These are phyloP conservation scores for Arxiozyma heterogenica DNA, from an alignment of 1,139 yeast species.

Conservation along the genomic window DNA sequence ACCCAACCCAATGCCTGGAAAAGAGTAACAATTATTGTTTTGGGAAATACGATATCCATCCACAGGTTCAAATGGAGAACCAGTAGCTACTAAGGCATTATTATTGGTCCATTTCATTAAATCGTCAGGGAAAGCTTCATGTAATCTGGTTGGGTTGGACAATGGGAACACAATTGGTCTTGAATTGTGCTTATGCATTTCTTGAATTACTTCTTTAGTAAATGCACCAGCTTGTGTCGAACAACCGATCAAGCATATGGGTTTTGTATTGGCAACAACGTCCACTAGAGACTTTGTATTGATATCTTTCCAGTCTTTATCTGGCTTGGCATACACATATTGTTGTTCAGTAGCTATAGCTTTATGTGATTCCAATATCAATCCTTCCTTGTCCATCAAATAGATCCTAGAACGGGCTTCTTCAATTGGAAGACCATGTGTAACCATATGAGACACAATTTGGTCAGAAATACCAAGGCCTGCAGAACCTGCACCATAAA, in stretches of 20 bases:
- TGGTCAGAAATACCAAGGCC: slow-evolving; percentile 96
- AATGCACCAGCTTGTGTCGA: slow-evolving; percentile 94
- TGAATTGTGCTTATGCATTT: slow-evolving; percentile 78
- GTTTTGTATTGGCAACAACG: slow-evolving; percentile 64
- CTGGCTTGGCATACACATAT: slow-evolving; percentile 59
- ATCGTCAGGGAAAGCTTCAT: slow-evolving; percentile 88
- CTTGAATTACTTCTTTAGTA: slow-evolving; percentile 73
- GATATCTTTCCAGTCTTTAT: slow-evolving; percentile 62
- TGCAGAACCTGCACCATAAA: slow-evolving; percentile 95
- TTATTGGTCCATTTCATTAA: slow-evolving; percentile 87
- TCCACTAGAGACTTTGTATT: slow-evolving; percentile 61
- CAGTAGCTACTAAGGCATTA: slow-evolving; percentile 88
- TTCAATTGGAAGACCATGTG: slow-evolving; percentile 65
- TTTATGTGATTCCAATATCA: slow-evolving; percentile 51
- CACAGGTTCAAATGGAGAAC: slow-evolving; percentile 94
- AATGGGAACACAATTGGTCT: slow-evolving; percentile 93
- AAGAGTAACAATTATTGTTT: slow-evolving; percentile 90
- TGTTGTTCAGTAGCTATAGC: slow-evolving; percentile 57
- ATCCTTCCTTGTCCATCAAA: slow-evolving; percentile 77
- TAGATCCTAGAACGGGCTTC: slow-evolving; percentile 67
- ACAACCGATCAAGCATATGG: slow-evolving; percentile 88
- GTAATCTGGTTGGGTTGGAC: slow-evolving; percentile 90
- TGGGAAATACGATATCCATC: slow-evolving; percentile 82
- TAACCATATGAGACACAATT: slow-evolving; percentile 74
- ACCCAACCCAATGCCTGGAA: slow-evolving; percentile 96